Base-by-base conservation (phyloP, 495 filamentous ascomycete genomes). In the Tuber aestivum region DNA sequence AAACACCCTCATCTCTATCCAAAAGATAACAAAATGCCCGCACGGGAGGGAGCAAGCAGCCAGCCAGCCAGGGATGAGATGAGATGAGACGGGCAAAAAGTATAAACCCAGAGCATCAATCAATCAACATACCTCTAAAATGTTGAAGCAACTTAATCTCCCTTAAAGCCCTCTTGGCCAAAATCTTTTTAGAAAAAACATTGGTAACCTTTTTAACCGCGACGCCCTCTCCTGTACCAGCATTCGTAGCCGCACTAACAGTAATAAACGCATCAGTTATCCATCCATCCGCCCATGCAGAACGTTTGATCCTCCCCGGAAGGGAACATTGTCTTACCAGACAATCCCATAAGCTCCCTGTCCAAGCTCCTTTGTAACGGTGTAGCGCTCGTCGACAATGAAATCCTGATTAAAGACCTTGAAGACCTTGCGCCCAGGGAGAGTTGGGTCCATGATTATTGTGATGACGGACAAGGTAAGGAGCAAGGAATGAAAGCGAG, bases 351-450 rank as follows among this genome's bases (percentile, higher is more conserved):
- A 99, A 76, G 95, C 96, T 77, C 95, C 95, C 83, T 99, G 95
- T 38, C 96, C 95, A 65, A 99, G 88, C 86, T 99, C 95, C 88
- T 99, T 99, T 73, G 94, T 99, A 77, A 99, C 95, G 83, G 92
- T 97, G 86, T 99, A 99, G 72, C 96, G 89, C 85, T 98, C 94
- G 83, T 97, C 96, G 77, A 99, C 95, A 78, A 97, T 92, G 83
- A 99, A 99, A 87, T 99, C 95, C 85, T 99, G 95, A 89, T 97
- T 97, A 87, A 99, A 99, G 83, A 98, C 95, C 91, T 98, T 98
- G 89, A 98, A 99, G 85, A 94, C 89, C 87, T 96, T 97, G 83
- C 94, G 92, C 83, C 93, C 93, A 79, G 90, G 89, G 72, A 96
- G 86, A 84, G 79, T 76, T 48, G 65, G 73, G 73, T 82, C 81